Percentiles rank a stretch among this genome's conserved stretches.
phyloP scores from a whole-genome alignment of 129 eudicot species.

The Rutidosis leptorrhynchoides region DNA sequence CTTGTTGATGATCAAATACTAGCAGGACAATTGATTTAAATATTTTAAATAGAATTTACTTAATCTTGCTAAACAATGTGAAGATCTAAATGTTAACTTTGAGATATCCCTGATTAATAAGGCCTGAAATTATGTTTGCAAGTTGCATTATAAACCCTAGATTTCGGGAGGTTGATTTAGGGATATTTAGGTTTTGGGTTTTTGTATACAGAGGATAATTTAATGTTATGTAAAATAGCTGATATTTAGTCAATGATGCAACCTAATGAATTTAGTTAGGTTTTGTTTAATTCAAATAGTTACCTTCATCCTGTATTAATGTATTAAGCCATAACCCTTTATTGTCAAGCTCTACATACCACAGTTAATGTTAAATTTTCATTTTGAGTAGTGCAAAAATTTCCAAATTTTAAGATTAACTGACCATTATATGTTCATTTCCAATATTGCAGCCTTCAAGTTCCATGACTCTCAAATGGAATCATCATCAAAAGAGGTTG shows the following conservation, averaged over 20 bases:
- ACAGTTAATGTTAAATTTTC: background rate
- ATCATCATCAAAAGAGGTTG: slow-evolving; percentile 6
- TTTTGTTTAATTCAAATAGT: background rate
- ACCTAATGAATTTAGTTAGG: background rate
- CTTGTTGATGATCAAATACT: no score
- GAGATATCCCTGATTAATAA: background rate
- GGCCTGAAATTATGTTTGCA: background rate
- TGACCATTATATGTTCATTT: background rate
- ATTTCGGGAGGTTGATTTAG: background rate
- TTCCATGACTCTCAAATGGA: slow-evolving; percentile 2
- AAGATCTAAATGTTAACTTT: no score
- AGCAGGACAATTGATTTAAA: no score
- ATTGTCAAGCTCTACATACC: background rate
- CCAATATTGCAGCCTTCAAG: background rate
- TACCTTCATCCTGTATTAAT: background rate
- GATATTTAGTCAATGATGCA: no score
- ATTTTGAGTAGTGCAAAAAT: background rate
- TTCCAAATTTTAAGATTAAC: background rate
- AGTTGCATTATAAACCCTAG: background rate
- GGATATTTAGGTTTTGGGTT: background rate
- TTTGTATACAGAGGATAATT: no score
- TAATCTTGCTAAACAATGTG: no score
- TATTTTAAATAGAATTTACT: no score
- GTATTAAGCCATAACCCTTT: background rate
- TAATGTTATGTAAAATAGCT: no score